Evolutionary conservation across 23 red algal genomes (phyloP), one percentile per base, ranked within the genome.

Genomic region (Gracilaria gracilis): DNA sequence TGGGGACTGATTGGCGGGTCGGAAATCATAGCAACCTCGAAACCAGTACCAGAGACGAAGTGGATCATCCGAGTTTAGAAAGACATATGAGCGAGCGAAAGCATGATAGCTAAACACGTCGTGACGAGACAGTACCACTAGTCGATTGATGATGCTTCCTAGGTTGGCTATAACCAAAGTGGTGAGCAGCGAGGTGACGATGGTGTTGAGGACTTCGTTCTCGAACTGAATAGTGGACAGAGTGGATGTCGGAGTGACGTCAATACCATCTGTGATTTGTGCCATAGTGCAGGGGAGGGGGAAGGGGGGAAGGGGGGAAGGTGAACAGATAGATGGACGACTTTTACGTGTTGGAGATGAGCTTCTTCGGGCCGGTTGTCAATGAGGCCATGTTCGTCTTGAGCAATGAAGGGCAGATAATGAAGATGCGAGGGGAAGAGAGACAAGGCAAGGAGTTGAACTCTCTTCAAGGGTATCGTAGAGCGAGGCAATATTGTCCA

Each of bases 51-150:
- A 37, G 47, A 81, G 47, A 9, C 77, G 77, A 4, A 58, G 20
- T 2, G 50, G 42, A 21, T 81, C 77, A 21, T 81, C 77, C 47
- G 77, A 81, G 37, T 81, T 53, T 12, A 61, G 37, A 29, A 81
- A 81, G 34, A 81, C 23, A 29, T 28, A 81, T 21, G 77, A 16
- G 12, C 77, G 77, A 21, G 47, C 38, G 50, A 81, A 61, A 8
- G 77, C 33, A 50, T 27, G 24, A 39, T 81, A 81, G 50, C 34
- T 37, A 25, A 81, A 81, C 1, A 21, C 0, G 16, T 37, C 20
- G 19, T 46, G 2, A 17, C 53, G 47, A 23, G 77, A 24, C 0
- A 37, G 37, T 16, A 61, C 58, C 23, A 81, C 77, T 27, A 81
- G 50, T 29, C 57, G 14, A 21, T 57, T 59, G 49, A 81, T 61